Evolutionary conservation across 2,329 filamentous ascomycete species (phyloP), one percentile per base, ranked within the genome.

Genomic region (Paracorniculantispora psalliotae): DNA sequence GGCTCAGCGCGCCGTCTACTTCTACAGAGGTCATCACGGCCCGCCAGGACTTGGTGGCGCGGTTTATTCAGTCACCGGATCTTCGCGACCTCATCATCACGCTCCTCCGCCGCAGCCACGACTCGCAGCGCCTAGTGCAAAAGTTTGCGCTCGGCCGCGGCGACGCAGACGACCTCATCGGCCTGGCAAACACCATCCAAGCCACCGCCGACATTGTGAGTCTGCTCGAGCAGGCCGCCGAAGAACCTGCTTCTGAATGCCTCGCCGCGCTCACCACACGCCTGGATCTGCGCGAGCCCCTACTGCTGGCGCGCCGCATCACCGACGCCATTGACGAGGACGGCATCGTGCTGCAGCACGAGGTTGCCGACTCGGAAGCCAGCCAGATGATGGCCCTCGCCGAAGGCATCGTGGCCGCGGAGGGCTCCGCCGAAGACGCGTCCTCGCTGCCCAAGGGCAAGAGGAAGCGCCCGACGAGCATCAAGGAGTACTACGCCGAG

Each of bases 131-230:
- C 1, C 79, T 99, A 3, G 86, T 96, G 1, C 94, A 97, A 68
- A 97, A 94, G 69, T 97, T 99, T 71, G 90, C 93, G 0, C 82
- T 97, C 9, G 92, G 93, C 12, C 85, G 91, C 63, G 94, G 93
- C n/a, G 90, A 96, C 67, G 83, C 93, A 1, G 93, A 97, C 69
- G 94, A 97, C 71, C 81, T 99, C 39, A 78, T 97, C 46, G 89
- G 86, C 52, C 79, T 99, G 15, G 90, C 91, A 1, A 88, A 83
- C 64, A 96, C 94, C 0, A 90, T 97, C 61, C 74, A 83, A 54
- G 86, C 89, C 6, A 92, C 90, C 4, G 80, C 84, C 58, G 82
- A 87, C 19, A 86, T 96, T 47, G 77, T 82, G 1, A 67, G 70
- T 28, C 72, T 84, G 28, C 75, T 85, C 3, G 61, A 66, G 44